Evolutionary conservation across 495 filamentous ascomycete genomes (phyloP).

Genomic region (Aspergillus ostianus): DNA sequence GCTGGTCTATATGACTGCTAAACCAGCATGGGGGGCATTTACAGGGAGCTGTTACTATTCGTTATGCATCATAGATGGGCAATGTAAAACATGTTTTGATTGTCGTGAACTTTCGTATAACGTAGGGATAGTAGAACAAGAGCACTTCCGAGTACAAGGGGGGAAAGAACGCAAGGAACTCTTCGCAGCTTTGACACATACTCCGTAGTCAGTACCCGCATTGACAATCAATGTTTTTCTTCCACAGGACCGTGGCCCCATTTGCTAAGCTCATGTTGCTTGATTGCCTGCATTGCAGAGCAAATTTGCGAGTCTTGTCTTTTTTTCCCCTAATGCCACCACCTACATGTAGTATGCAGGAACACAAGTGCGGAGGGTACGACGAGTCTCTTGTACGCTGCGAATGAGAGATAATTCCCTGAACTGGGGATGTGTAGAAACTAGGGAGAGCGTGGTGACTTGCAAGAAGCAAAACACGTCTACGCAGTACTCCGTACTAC

Average conservation of each 20-base stretch:
- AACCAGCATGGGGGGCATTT: slow-evolving; percentile 32
- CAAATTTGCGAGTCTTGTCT: too few species aligned
- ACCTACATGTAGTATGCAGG: too few species aligned
- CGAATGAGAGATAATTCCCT: too few species aligned
- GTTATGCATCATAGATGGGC: slow-evolving; percentile 46
- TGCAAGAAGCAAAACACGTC: neutral
- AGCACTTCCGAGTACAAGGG: too few species aligned
- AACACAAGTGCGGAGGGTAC: too few species aligned
- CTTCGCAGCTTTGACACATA: too few species aligned
- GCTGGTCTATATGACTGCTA: slow-evolving; percentile 24
- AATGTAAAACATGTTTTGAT: slow-evolving; percentile 46
- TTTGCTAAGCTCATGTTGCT: neutral
- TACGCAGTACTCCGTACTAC: neutral
- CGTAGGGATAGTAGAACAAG: neutral
- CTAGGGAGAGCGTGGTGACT: neutral
- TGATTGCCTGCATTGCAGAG: too few species aligned
- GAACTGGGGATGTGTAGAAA: too few species aligned
- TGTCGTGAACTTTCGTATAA: neutral
- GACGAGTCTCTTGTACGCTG: neutral
- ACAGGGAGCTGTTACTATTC: slow-evolving; percentile 34
- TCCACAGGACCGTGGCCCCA: neutral
- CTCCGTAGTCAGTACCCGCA: too few species aligned
- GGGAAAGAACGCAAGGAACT: too few species aligned
- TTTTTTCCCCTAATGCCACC: too few species aligned
- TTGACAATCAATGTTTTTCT: neutral